Percentiles rank a stretch among this genome's conserved stretches.
Conservation (phyloP, 2,329 filamentous ascomycete genomes). For the Diaporthe ampelina region DNA sequence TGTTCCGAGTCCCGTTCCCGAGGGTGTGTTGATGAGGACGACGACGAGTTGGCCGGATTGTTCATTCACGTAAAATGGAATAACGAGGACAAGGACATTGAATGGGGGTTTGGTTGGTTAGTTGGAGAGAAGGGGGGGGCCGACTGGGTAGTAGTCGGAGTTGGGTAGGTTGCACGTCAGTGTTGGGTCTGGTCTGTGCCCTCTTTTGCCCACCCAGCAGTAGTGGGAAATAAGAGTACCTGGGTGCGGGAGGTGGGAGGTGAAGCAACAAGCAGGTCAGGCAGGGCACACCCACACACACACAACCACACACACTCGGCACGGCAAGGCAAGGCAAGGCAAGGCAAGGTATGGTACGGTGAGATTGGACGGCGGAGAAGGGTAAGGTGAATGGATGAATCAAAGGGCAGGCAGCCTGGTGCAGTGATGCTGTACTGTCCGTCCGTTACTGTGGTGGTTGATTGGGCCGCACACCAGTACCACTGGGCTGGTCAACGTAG, state of each 20-base stretch:
- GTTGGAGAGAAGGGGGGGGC: neutral
- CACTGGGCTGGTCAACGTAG: neutral
- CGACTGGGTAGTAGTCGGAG: neutral
- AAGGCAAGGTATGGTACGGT: constrained; percentile 1
- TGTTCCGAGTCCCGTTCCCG: constrained; percentile 8
- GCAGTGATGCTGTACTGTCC: neutral
- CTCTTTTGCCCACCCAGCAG: neutral
- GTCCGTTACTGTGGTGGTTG: too few relatives aligned
- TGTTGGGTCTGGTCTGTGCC: constrained; percentile 10
- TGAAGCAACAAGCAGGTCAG: neutral
- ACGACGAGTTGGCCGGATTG: neutral
- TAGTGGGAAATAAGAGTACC: constrained; percentile 1
- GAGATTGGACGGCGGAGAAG: constrained; percentile 30
- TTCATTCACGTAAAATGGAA: constrained; percentile 8
- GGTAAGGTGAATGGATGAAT: constrained; percentile 23
- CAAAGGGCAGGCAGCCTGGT: constrained; percentile 7
- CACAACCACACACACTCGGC: neutral
- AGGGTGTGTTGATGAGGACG: neutral
- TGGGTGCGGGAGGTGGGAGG: neutral
- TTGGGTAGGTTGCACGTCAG: constrained; percentile 21
- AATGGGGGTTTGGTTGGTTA: constrained; percentile 1
- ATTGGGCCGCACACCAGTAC: neutral
- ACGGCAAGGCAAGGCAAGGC: neutral
- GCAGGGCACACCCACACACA: constrained; percentile 1
- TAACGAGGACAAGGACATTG: constrained; percentile 14